Percentiles rank a stretch among this genome's conserved stretches.
phyloP scores from a whole-genome alignment of 2,329 filamentous ascomycete genomes.

The Rugonectria rugulosa region DNA sequence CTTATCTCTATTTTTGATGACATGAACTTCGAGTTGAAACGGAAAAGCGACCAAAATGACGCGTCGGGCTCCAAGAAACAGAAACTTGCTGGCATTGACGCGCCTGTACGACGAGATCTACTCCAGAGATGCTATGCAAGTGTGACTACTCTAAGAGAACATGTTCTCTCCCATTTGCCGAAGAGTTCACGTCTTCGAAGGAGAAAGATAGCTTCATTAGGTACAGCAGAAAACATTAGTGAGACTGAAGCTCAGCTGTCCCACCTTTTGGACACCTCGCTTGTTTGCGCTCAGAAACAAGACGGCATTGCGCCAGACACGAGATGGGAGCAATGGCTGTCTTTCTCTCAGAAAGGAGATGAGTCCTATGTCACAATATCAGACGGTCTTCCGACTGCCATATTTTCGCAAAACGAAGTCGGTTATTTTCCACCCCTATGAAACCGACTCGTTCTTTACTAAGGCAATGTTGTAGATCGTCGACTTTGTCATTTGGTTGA shows the following conservation, averaged over 20 bases:
- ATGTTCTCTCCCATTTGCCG: conserved; percentile 72
- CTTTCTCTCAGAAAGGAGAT: conserved; percentile 69
- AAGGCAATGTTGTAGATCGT: conserved; percentile 64
- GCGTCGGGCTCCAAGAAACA: conserved; percentile 32
- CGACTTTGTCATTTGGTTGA: conserved; percentile 77
- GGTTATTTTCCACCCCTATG: conserved; percentile 16
- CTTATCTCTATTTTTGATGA: neutral
- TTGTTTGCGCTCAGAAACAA: conserved; percentile 65
- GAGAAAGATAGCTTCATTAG: conserved; percentile 61
- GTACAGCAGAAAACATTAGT: conserved; percentile 37
- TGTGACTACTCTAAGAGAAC: conserved; percentile 73
- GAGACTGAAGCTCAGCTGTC: conserved; percentile 55
- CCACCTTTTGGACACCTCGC: conserved; percentile 70
- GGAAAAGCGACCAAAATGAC: conserved; percentile 36
- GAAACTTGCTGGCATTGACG: conserved; percentile 15
- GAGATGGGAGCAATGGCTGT: conserved; percentile 63
- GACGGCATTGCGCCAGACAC: conserved; percentile 41
- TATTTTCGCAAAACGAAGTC: conserved; percentile 71
- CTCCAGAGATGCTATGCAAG: conserved; percentile 72
- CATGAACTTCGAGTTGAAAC: conserved; percentile 40
- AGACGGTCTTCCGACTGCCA: conserved; percentile 50
- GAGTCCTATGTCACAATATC: conserved; percentile 64
- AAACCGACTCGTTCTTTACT: conserved; percentile 9
- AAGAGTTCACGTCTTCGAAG: conserved; percentile 68
- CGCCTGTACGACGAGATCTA: conserved; percentile 63